Percentiles rank a stretch among this genome's conserved stretches.
These are phyloP conservation scores for Alisma plantagoaquatica DNA, from an alignment of 106 monocot genomes.

Conservation along the genomic window DNA sequence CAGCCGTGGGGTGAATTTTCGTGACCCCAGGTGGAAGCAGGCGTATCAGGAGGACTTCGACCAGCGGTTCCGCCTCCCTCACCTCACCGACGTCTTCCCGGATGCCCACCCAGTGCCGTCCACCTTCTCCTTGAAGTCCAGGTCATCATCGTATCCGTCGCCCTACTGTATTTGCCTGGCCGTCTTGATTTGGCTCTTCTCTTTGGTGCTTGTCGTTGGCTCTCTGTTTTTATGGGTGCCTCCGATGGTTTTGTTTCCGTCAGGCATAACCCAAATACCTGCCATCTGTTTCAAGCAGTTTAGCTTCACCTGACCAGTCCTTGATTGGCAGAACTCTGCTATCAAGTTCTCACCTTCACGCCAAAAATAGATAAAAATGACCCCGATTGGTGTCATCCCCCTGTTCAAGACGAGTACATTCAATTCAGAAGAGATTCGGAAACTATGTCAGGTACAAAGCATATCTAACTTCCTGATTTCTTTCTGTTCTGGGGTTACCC, in stretches of 20 bases:
- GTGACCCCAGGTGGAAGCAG: conserved; percentile 18
- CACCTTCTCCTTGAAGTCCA: conserved; percentile 24
- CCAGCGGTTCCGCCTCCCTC: conserved; percentile 18
- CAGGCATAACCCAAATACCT: too few relatives aligned
- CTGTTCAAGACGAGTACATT: too few relatives aligned
- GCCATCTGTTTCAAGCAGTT: too few relatives aligned
- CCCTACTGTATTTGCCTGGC: too few relatives aligned
- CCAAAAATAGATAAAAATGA: too few relatives aligned
- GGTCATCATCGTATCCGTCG: too few relatives aligned
- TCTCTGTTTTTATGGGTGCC: not conserved
- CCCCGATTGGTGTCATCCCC: too few relatives aligned
- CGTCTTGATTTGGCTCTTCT: not conserved
- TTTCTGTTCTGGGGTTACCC: not conserved
- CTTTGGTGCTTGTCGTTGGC: not conserved
- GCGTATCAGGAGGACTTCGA: conserved; percentile 20
- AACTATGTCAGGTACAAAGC: too few relatives aligned
- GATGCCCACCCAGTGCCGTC: conserved; percentile 16
- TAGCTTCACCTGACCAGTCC: too few relatives aligned
- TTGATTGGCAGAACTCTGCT: too few relatives aligned
- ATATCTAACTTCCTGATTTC: too few relatives aligned
- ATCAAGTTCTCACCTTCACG: not conserved
- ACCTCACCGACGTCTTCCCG: conserved; percentile 20
- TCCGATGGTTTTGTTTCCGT: not conserved
- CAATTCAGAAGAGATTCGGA: too few relatives aligned
- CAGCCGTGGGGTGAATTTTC: not conserved